Base-by-base conservation (phyloP, 371 early-diverging fungal species). In the Rhizopus microsporus region DNA sequence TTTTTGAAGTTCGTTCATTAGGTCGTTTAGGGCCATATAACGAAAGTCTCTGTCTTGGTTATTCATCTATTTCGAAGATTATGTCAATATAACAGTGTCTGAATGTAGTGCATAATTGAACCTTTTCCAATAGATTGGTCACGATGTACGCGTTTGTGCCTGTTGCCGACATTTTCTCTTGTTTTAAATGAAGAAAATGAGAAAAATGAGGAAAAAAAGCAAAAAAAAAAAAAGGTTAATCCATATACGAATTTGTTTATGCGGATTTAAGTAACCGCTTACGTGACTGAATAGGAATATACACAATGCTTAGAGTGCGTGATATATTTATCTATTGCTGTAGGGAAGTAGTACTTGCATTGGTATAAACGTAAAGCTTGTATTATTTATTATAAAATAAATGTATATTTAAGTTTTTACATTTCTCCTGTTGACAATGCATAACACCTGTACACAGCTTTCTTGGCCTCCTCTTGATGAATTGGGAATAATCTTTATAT, bases 21-120 rank as follows among this genome's bases (percentile, higher is more conserved):
- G 71, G 75, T 96, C 96, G 59, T 89, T 89, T 45, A 89, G 63
- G 15, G 95, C 96, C 96, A 97, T 96, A 74, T 88, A 93, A 57
- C 98, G 93, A 68, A 93, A 88, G 76, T 97, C 98, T 49, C 89
- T 81, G 78, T 97, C 98, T 43, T 80, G 75, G 60, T 85, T 82
- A 40, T 71, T 69, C 82, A 90, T 85, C 93, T 92, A 77, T 50
- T 10, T 33, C 6, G 39, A 16, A 30, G 12, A 40, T 13, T 5
- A 13, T 13, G 7, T 29, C 43, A 34, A 7, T n/a, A 47, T 32
- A 13, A 16, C 46, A 40, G 5, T 43, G 17, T 39, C 51, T 38
- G 30, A 46, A 7, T 38, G 10, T 38, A 40, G 2, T 48, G 8
- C 13, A 10, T 31, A 51, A 3, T 23, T 29, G 5, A 77, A 86